Evolutionary conservation across 2,329 filamentous ascomycete genomes (phyloP).

Genomic region (Apiospora pterosperma): DNA sequence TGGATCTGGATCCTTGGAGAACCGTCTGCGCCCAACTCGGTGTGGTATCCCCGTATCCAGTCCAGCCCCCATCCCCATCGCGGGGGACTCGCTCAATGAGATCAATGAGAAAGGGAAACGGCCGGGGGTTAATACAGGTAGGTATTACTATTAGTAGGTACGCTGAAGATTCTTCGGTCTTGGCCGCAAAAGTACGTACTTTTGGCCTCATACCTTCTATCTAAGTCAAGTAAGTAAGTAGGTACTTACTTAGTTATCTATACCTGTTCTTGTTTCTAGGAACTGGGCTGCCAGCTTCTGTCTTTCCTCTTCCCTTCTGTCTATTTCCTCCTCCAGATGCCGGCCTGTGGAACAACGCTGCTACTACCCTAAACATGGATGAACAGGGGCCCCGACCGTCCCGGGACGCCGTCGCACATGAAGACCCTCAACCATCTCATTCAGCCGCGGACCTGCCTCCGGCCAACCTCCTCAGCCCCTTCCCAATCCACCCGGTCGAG

Average conservation of each 20-base stretch:
- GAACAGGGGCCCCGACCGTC: neutral
- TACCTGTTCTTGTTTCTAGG: neutral
- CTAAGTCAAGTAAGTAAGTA: no score
- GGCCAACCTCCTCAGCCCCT: neutral
- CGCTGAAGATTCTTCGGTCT: neutral
- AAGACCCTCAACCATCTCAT: neutral
- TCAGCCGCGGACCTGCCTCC: conserved; percentile 1
- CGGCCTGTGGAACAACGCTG: neutral
- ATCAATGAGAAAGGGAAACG: neutral
- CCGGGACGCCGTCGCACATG: neutral
- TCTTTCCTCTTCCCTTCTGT: neutral
- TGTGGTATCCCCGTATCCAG: no score
- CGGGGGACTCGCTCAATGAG: neutral
- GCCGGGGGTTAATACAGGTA: neutral
- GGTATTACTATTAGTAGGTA: no score
- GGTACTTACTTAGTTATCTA: neutral
- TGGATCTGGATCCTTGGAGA: neutral
- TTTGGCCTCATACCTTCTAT: neutral
- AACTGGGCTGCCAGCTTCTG: neutral
- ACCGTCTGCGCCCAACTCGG: neutral
- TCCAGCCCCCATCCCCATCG: neutral
- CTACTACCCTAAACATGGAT: neutral
- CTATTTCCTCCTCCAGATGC: neutral
- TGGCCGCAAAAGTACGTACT: neutral
- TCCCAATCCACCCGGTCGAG: conserved; percentile 4